A percentile compares a stretch with the other conserved stretches of the same genome.
Evolutionary conservation across 176 grass and related monocot species (phyloP).

Genomic region (Triticum urartu): DNA sequence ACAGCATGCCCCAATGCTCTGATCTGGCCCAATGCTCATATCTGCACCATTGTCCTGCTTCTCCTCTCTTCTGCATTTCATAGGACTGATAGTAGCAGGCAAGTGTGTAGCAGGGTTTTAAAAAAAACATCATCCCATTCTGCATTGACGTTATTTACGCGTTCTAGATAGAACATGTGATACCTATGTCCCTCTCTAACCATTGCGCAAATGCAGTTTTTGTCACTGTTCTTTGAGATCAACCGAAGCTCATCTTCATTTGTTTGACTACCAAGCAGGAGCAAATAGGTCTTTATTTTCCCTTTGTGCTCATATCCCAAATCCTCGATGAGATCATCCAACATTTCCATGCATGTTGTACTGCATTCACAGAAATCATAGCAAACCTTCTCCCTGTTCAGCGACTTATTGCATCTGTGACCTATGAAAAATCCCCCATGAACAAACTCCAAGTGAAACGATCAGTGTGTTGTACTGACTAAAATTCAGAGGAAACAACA

Average conservation of each 20-base stretch:
- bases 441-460: no score
- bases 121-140: not conserved
- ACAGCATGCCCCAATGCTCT: no score
- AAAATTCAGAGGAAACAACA: no score
- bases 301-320: not conserved
- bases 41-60: no score
- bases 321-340: not conserved
- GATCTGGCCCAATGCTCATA: no score
- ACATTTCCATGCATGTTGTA: not conserved
- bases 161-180: not conserved
- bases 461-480: no score
- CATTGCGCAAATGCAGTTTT: not conserved
- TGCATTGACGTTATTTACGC: not conserved
- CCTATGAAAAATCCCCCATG: no score
- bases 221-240: not conserved
- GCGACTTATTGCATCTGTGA: not conserved
- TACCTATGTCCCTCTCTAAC: not conserved
- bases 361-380: not conserved
- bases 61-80: no score
- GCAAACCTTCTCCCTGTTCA: not conserved
- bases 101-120: not conserved
- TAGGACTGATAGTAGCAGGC: not conserved
- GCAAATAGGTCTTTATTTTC: not conserved
- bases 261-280: not conserved
- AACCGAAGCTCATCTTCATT: not conserved